Percentiles rank a stretch among this genome's conserved stretches.
These are phyloP conservation scores for Dipodascus albidus DNA, from an alignment of 805 yeast species.

Conservation along the genomic window DNA sequence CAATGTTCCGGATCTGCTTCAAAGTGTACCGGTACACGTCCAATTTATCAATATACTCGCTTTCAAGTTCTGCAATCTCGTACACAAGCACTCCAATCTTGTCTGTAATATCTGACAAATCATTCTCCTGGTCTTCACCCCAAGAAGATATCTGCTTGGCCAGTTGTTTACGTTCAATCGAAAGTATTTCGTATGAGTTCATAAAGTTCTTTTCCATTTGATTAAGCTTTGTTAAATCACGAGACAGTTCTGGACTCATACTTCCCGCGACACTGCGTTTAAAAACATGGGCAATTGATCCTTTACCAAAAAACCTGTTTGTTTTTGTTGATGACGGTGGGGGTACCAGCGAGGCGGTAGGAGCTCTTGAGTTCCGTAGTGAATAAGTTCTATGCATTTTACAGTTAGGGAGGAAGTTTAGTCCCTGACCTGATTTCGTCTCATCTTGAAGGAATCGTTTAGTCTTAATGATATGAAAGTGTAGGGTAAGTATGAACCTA, in stretches of 20 bases:
- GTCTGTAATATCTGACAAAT: constrained; percentile 92
- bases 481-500: too few relatives aligned
- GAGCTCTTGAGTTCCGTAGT: constrained; percentile 87
- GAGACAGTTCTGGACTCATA: constrained; percentile 88
- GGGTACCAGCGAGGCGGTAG: constrained; percentile 95
- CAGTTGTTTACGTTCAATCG: constrained; percentile 88
- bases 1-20: constrained; percentile 91
- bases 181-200: constrained; percentile 86
- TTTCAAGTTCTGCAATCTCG: constrained; percentile 97
- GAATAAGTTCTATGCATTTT: constrained; percentile 97
- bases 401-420: too few relatives aligned
- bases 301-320: constrained; percentile 81
- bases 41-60: constrained; percentile 94
- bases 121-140: constrained; percentile 98
- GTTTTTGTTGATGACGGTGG: constrained; percentile 84
- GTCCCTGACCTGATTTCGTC: too few relatives aligned
- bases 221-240: constrained; percentile 81
- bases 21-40: constrained; percentile 95
- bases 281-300: constrained; percentile 31
- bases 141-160: constrained; percentile 94
- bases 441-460: too few relatives aligned
- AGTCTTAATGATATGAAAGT: too few relatives aligned
- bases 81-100: constrained; percentile 90
- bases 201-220: constrained; percentile 94
- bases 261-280: constrained; percentile 83